Conservation (phyloP, 257 asterid species). For the Fraxinus anomala region DNA sequence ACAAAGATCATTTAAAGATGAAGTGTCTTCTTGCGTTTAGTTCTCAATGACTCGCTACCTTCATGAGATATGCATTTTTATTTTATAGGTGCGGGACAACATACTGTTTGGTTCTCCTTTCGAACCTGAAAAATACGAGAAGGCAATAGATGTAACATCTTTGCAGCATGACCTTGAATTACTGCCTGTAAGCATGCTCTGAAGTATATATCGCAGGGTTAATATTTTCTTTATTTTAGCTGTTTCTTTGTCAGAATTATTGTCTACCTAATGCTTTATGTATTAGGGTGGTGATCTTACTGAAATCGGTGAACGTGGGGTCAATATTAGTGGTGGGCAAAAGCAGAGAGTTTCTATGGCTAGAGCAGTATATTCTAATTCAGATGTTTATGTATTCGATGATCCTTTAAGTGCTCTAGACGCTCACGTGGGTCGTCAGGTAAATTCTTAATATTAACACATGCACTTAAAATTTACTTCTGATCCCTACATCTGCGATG, state of each 20-base stretch:
- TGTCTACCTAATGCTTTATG: slow-evolving; percentile 18
- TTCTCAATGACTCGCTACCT: slow-evolving; percentile 1
- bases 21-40: not conserved
- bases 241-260: slow-evolving; percentile 20
- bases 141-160: slow-evolving; percentile 71
- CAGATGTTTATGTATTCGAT: slow-evolving; percentile 90
- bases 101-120: slow-evolving; percentile 79
- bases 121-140: slow-evolving; percentile 65
- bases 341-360: slow-evolving; percentile 99
- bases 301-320: slow-evolving; percentile 99
- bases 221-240: slow-evolving; percentile 16
- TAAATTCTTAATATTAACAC: slow-evolving; percentile 34
- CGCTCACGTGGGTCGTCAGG: slow-evolving; percentile 98
- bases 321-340: slow-evolving; percentile 99
- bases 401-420: slow-evolving; percentile 98
- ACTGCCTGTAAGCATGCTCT: slow-evolving; percentile 63
- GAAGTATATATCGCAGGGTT: slow-evolving; percentile 19
- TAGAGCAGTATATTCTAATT: slow-evolving; percentile 88
- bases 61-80: slow-evolving; percentile 25
- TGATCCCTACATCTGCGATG: not conserved
- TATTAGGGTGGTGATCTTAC: slow-evolving; percentile 94
- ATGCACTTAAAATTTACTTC: slow-evolving; percentile 2
- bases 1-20: not conserved
- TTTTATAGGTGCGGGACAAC: slow-evolving; percentile 83
- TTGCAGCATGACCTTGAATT: slow-evolving; percentile 87